These are phyloP conservation scores for Geotrichum europaeum DNA, from an alignment of 1,139 yeast species.

Conservation along the genomic window DNA sequence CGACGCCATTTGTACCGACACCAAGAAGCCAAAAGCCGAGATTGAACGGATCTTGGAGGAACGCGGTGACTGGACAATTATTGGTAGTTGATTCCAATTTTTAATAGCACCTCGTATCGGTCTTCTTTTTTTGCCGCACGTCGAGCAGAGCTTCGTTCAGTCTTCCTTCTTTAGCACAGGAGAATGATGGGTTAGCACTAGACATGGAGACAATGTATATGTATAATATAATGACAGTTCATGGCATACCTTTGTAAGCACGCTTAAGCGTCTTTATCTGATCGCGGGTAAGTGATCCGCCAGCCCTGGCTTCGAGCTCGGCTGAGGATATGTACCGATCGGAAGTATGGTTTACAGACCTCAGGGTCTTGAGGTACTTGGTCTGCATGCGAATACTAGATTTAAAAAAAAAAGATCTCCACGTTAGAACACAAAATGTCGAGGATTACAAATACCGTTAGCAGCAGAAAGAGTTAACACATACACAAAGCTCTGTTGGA, in stretches of 20 bases:
- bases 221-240: neutral
- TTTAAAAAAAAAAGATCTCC: neutral
- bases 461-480: neutral
- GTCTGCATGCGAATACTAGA: constrained; percentile 22
- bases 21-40: constrained; percentile 51
- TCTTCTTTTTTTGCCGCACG: constrained; percentile 34
- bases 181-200: neutral
- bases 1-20: constrained; percentile 68
- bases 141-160: constrained; percentile 41
- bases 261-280: constrained; percentile 30
- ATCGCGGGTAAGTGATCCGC: constrained; percentile 32
- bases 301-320: constrained; percentile 30
- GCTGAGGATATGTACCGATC: constrained; percentile 27
- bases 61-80: constrained; percentile 30
- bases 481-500: constrained; percentile 20
- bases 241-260: constrained; percentile 31
- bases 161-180: constrained; percentile 30
- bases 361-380: constrained; percentile 28
- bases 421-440: neutral
- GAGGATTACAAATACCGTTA: neutral
- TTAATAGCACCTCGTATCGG: constrained; percentile 36
- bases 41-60: constrained; percentile 34
- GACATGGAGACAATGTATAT: neutral
- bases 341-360: constrained; percentile 20
- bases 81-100: constrained; percentile 22